phyloP scores from a whole-genome alignment of 352 stramenopile genomes.

The Pseudoperonospora humuli region DNA sequence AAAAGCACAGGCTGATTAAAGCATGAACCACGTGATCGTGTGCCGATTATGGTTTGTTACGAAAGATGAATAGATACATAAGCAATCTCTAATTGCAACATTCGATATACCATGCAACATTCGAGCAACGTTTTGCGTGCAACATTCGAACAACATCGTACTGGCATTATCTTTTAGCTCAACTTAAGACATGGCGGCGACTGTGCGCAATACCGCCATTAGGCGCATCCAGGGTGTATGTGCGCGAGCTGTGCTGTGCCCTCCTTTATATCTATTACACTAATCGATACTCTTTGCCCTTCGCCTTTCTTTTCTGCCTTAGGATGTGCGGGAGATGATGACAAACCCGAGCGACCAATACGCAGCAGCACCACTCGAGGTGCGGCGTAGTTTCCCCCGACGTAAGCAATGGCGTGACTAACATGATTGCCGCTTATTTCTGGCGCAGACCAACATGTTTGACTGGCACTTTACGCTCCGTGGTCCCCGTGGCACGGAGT shows the following conservation, averaged over 20 bases:
- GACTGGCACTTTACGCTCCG: constrained; percentile 97
- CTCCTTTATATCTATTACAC: no score
- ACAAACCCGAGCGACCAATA: constrained; percentile 83
- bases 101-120: not conserved
- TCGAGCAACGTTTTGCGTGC: constrained; percentile 11
- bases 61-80: no score
- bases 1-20: no score
- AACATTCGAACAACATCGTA: no score
- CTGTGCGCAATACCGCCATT: constrained; percentile 73
- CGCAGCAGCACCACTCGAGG: constrained; percentile 62
- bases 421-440: not conserved
- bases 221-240: constrained; percentile 80
- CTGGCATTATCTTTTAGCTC: no score
- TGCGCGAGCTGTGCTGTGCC: no score
- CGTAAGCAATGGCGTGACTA: not conserved
- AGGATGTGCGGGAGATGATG: constrained; percentile 87
- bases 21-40: no score
- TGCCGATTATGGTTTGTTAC: no score
- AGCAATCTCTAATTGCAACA: not conserved
- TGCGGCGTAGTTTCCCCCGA: constrained; percentile 2
- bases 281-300: not conserved
- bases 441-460: constrained; percentile 86
- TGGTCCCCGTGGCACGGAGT: constrained; percentile 93
- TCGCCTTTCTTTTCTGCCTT: not conserved
- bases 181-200: constrained; percentile 33